A percentile compares a stretch with the other conserved stretches of the same genome.
Evolutionary conservation across 202 grass and related monocot genomes (phyloP).

Genomic region (Panicum virgatum): DNA sequence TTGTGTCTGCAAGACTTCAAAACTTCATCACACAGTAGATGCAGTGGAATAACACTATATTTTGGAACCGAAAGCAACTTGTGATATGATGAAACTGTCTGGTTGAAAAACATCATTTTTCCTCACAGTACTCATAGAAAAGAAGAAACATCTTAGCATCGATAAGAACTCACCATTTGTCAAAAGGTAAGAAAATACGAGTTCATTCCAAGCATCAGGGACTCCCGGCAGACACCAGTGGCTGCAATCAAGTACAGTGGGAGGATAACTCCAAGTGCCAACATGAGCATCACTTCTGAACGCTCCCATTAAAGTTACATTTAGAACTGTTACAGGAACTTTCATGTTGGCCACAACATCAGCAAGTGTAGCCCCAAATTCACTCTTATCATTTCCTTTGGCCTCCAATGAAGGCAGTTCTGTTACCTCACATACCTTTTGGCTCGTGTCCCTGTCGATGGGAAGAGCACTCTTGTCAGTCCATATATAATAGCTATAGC

Average conservation of each 20-base stretch:
- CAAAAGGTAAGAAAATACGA: slow-evolving; percentile 75
- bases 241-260: slow-evolving; percentile 90
- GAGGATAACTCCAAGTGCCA: slow-evolving; percentile 84
- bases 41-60: not conserved
- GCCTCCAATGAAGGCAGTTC: slow-evolving; percentile 66
- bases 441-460: slow-evolving; percentile 55
- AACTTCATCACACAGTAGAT: not conserved
- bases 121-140: slow-evolving; percentile 20
- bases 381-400: slow-evolving; percentile 71
- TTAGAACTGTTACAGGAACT: slow-evolving; percentile 65
- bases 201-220: slow-evolving; percentile 95
- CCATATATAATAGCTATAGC: slow-evolving; percentile 12
- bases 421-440: slow-evolving; percentile 76
- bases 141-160: slow-evolving; percentile 18
- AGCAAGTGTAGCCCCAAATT: slow-evolving; percentile 78
- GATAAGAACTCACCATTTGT: slow-evolving; percentile 63
- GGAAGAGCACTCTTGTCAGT: slow-evolving; percentile 20
- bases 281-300: slow-evolving; percentile 90
- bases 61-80: not conserved
- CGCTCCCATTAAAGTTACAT: slow-evolving; percentile 89
- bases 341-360: slow-evolving; percentile 58
- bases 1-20: not conserved
- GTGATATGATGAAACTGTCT: not conserved
- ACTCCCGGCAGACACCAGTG: slow-evolving; percentile 98
- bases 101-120: slow-evolving; percentile 1